phyloP scores from a whole-genome alignment of 1,284 basidiomycete genomes.

The Sporisorium exsertum region DNA sequence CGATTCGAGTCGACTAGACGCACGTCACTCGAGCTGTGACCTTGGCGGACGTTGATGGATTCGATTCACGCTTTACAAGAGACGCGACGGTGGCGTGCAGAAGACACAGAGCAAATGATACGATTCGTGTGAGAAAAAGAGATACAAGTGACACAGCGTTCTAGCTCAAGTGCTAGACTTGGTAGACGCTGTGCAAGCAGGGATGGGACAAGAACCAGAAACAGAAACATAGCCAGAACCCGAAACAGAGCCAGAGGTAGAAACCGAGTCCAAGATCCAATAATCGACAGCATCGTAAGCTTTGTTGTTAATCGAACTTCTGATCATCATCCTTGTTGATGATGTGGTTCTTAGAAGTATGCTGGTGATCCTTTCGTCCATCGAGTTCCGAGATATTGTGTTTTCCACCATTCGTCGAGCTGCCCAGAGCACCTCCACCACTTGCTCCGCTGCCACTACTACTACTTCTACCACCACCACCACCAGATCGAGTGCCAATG shows the following conservation, averaged over 20 bases:
- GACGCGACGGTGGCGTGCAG: too few species aligned
- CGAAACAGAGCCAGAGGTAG: constrained; percentile 1
- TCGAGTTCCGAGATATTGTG: constrained; percentile 19
- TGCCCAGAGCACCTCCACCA: constrained; percentile 2
- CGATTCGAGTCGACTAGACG: too few species aligned
- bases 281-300: neutral
- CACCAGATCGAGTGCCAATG: constrained; percentile 32
- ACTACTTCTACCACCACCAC: neutral
- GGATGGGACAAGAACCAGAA: neutral
- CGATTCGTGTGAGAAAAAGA: too few species aligned
- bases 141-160: neutral
- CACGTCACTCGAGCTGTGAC: too few species aligned
- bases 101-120: too few species aligned
- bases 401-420: constrained; percentile 17
- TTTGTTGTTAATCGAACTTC: neutral
- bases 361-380: constrained; percentile 27
- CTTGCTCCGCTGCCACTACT: neutral
- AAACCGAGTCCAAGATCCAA: constrained; percentile 26
- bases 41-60: too few species aligned
- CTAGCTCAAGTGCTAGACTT: neutral
- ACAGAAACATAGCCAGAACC: neutral
- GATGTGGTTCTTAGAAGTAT: neutral
- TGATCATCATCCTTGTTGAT: neutral
- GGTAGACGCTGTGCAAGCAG: too few species aligned
- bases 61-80: too few species aligned